Percentiles rank a stretch among this genome's conserved stretches.
Conservation (phyloP, 768 basidiomycete genomes). For the Lanmaoa pseudosensibilis region DNA sequence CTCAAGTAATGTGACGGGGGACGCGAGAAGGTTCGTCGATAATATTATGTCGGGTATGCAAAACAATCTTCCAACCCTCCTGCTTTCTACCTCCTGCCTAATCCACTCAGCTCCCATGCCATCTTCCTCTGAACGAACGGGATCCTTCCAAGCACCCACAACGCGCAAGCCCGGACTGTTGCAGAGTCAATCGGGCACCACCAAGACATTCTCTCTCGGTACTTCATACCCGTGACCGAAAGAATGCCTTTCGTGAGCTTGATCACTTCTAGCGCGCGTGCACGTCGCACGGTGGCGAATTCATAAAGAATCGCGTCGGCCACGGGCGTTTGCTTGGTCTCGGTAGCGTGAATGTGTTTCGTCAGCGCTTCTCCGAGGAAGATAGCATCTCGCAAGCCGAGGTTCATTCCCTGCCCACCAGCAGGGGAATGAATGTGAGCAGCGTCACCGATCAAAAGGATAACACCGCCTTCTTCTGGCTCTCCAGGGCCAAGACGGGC, state of each 20-base stretch:
- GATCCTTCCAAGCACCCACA: conserved; percentile 25
- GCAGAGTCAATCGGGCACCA: conserved; percentile 29
- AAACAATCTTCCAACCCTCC: not conserved
- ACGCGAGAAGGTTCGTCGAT: not conserved
- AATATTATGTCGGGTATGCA: no score
- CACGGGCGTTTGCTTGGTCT: conserved; percentile 7
- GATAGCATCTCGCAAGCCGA: conserved; percentile 56
- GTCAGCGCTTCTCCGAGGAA: conserved; percentile 44
- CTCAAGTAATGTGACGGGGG: not conserved
- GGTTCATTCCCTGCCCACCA: conserved; percentile 60
- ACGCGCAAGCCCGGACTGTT: conserved; percentile 26
- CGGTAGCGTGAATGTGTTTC: conserved; percentile 31
- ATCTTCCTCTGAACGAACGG: conserved; percentile 12
- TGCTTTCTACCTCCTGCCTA: conserved; percentile 19
- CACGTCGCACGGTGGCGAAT: conserved; percentile 38
- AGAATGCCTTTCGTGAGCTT: conserved; percentile 39
- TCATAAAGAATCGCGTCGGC: conserved; percentile 35
- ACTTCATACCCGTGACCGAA: conserved; percentile 23
- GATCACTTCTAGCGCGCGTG: conserved; percentile 44
- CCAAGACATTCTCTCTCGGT: conserved; percentile 15
- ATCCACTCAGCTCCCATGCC: conserved; percentile 25
- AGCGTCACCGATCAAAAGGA: conserved; percentile 44
- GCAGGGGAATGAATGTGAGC: conserved; percentile 56
- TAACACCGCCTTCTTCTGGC: conserved; percentile 10
- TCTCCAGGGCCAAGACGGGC: conserved; percentile 25